Evolutionary conservation across 2,329 filamentous ascomycete genomes (phyloP).

Genomic region (Acrocalymma vagum): DNA sequence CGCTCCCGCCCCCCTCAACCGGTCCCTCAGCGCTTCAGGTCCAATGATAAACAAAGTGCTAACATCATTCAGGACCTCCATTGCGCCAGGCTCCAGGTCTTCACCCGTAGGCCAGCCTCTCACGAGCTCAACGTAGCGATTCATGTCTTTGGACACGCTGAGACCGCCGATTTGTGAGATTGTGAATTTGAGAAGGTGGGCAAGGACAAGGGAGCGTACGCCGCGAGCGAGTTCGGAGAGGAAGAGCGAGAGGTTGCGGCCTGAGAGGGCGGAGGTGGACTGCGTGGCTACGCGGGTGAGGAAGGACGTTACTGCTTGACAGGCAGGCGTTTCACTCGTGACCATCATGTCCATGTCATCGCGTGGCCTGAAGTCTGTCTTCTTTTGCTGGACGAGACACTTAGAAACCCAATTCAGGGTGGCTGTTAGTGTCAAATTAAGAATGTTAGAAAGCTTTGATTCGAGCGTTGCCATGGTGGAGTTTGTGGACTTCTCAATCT

Average conservation of each 20-base stretch:
- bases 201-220: conserved; percentile 80
- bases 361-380: conserved; percentile 87
- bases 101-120: conserved; percentile 78
- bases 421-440: conserved; percentile 75
- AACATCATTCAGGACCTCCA: conserved; percentile 91
- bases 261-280: conserved; percentile 76
- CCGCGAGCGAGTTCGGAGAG: conserved; percentile 84
- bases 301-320: conserved; percentile 82
- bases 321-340: conserved; percentile 76
- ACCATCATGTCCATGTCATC: conserved; percentile 68
- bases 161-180: conserved; percentile 93
- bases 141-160: conserved; percentile 96
- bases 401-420: conserved; percentile 79
- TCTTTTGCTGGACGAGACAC: conserved; percentile 79
- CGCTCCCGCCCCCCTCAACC: conserved; percentile 55
- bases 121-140: conserved; percentile 87
- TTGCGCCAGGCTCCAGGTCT: conserved; percentile 60
- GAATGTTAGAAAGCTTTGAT: conserved; percentile 78
- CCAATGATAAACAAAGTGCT: conserved; percentile 96
- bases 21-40: conserved; percentile 61
- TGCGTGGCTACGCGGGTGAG: conserved; percentile 72
- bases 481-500: conserved; percentile 85
- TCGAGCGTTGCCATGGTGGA: conserved; percentile 80
- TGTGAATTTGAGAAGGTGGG: conserved; percentile 93
- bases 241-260: conserved; percentile 83